Base-by-base conservation (phyloP, 805 yeast species). In the Pichia kluyveri region DNA sequence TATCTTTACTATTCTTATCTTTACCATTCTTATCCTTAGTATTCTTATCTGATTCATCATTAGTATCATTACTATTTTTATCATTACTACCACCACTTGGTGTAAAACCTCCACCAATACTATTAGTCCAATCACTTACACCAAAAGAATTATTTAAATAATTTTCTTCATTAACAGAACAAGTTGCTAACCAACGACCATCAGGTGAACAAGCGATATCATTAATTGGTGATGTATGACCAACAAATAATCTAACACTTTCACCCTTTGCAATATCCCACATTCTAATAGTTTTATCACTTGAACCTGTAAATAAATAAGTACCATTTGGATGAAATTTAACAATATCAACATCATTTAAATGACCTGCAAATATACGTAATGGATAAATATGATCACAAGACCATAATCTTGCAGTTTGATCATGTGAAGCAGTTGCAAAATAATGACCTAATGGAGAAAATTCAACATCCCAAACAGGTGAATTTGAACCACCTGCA, bases 361-460 rank as follows among this genome's bases (percentile, higher is more conserved):
- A 76, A 67, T 93, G 99, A 0, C 99, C 99, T 0, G 98, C 98
- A 71, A 93, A 91, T 27, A 93, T 86, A 56, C 99, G 75, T 58
- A 93, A 72, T 37, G 99, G 98, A 62, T 91, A 90, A 41, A 93
- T 90, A 66, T 93, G 99, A 64, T 93, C 99, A 57, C 96, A 88
- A 27, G 96, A 89, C 99, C 99, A 93, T 48, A 93, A 72, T 52
- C 98, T 76, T 1, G 98, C 98, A 0, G 99, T 93, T 64, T 90
- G 97, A 62, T 93, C 99, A 61, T 90, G 96, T 3, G 96, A 87
- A 0, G 95, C 96, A 0, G 97, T 90, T n/a, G 95, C 96, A 66
- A 93, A 93, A 68, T 93, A 93, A 68, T 93, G 98, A 6, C 99
- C 99, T 58, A 86, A 70, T 2, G 99, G 99, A 2, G 96, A 82